These are phyloP conservation scores for Tinospora cordifolia DNA, from an alignment of 164 flowering plant species.

Conservation along the genomic window DNA sequence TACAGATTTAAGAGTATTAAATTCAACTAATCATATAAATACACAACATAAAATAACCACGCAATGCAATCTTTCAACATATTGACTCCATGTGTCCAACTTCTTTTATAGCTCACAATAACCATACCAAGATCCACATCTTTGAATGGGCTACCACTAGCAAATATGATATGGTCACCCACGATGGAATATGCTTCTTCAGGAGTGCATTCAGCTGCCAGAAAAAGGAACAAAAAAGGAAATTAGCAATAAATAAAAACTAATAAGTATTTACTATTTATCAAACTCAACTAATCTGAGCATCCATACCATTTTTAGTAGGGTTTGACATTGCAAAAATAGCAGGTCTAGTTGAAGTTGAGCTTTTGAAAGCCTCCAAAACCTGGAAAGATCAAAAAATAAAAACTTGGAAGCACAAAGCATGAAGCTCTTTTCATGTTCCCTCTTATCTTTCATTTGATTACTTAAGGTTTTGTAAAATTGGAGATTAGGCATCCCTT, in stretches of 20 bases:
- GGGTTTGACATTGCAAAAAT: conserved; percentile 97
- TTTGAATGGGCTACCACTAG: conserved; percentile 93
- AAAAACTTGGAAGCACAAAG: not conserved
- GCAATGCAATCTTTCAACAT: too few relatives aligned
- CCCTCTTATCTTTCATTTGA: not conserved
- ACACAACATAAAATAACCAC: too few relatives aligned
- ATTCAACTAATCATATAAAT: too few relatives aligned
- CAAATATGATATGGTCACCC: conserved; percentile 84
- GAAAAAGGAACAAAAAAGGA: conserved; percentile 1
- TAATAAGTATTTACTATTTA: not conserved
- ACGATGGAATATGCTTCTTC: conserved; percentile 82
- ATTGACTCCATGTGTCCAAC: too few relatives aligned
- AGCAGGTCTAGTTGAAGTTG: conserved; percentile 96
- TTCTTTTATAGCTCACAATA: not conserved
- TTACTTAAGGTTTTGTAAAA: not conserved
- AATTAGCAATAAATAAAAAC: conserved; percentile 4
- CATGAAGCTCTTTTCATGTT: not conserved
- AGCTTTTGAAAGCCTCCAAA: conserved; percentile 76
- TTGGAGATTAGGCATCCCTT: not conserved
- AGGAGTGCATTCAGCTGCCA: conserved; percentile 95
- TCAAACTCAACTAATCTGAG: not conserved
- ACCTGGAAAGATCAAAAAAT: conserved; percentile 35
- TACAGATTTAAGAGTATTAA: not conserved
- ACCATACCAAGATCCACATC: conserved; percentile 77
- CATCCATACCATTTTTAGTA: conserved; percentile 68